A percentile compares a stretch with the other conserved stretches of the same genome.
These are phyloP conservation scores for Fagopyrum homotropicum DNA, from an alignment of 148 eudicot species.

Conservation along the genomic window DNA sequence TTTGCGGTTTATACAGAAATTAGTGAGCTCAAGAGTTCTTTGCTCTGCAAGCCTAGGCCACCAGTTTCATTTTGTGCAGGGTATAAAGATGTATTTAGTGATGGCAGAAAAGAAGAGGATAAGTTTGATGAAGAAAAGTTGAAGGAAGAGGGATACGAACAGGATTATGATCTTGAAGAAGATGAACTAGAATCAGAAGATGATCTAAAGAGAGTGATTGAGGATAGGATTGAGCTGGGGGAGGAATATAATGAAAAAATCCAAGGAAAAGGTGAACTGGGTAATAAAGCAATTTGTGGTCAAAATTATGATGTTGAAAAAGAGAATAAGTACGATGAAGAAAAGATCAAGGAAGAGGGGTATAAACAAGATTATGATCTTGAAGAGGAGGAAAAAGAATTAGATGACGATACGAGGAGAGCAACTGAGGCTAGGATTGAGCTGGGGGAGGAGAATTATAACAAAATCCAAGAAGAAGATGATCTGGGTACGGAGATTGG, in stretches of 20 bases:
- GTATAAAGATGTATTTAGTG: background rate
- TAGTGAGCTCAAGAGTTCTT: conserved; percentile 51
- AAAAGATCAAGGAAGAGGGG: background rate
- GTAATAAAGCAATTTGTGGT: too few species aligned
- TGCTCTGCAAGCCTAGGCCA: conserved; percentile 30
- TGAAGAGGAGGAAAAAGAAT: conserved; percentile 19
- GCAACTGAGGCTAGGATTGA: conserved; percentile 13
- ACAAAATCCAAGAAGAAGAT: background rate
- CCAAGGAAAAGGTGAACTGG: too few species aligned
- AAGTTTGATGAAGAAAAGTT: background rate
- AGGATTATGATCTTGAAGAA: conserved; percentile 7
- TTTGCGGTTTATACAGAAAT: conserved; percentile 49
- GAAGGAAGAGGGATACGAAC: background rate
- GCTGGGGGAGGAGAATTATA: background rate
- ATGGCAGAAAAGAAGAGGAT: background rate
- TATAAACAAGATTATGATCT: conserved; percentile 16
- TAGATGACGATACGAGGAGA: conserved; percentile 18
- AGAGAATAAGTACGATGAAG: background rate
- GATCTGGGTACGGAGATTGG: background rate
- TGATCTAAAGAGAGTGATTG: too few species aligned
- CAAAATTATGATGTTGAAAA: background rate
- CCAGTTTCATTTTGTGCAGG: conserved; percentile 10
- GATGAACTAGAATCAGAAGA: too few species aligned
- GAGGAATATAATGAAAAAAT: too few species aligned
- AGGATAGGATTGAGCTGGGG: too few species aligned